These are phyloP conservation scores for Psilocybe sp. DNA, from an alignment of 768 basidiomycete genomes.

Conservation along the genomic window DNA sequence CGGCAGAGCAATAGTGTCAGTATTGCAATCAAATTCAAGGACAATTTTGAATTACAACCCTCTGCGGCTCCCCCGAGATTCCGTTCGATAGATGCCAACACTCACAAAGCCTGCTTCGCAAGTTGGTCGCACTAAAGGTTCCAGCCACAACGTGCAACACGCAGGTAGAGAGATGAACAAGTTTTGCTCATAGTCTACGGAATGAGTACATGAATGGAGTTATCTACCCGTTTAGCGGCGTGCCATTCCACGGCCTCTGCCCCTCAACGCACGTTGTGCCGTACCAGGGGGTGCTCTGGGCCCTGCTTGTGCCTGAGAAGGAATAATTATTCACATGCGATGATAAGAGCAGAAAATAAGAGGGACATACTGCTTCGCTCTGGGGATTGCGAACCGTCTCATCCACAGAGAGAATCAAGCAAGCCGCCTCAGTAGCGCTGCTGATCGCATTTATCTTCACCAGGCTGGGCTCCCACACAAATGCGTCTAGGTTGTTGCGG, in stretches of 20 bases:
- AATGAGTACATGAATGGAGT: background rate
- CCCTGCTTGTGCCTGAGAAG: conserved; percentile 67
- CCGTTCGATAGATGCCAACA: no score
- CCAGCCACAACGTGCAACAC: no score
- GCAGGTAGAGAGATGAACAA: background rate
- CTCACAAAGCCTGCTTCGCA: no score
- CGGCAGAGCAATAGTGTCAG: no score
- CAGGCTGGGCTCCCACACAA: conserved; percentile 97
- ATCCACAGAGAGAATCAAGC: conserved; percentile 92
- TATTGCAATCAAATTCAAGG: no score
- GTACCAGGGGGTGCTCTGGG: conserved; percentile 91
- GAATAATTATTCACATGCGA: conserved; percentile 16
- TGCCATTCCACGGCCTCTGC: conserved; percentile 81
- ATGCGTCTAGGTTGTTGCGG: conserved; percentile 94
- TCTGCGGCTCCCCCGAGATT: no score
- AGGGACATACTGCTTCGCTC: conserved; percentile 75
- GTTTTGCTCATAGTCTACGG: background rate
- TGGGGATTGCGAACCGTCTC: conserved; percentile 97
- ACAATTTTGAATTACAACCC: no score
- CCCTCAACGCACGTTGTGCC: conserved; percentile 81
- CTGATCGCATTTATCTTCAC: conserved; percentile 95
- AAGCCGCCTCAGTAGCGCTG: conserved; percentile 95
- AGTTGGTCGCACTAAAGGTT: no score
- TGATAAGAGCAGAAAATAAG: background rate
- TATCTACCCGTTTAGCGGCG: conserved; percentile 46